phyloP scores from a whole-genome alignment of 371 early-diverging fungal genomes.

The Rhizopus delemar region DNA sequence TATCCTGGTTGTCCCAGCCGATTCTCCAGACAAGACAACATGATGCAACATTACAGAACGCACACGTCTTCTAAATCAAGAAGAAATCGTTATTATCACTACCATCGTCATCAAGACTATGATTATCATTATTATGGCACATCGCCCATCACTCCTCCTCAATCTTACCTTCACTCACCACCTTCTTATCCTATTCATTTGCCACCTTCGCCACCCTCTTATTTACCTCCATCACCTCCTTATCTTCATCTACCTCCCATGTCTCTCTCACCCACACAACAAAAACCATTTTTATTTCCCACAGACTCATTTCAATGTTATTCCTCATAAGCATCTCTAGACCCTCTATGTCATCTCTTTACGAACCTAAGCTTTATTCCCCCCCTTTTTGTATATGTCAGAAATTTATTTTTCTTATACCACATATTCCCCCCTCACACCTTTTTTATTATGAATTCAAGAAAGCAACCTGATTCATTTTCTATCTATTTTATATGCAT shows the following conservation, averaged over 20 bases:
- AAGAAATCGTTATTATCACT: slow-evolving; percentile 25
- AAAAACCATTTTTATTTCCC: background rate
- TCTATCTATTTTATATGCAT: background rate
- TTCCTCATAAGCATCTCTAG: background rate
- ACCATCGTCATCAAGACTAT: slow-evolving; percentile 9
- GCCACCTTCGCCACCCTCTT: background rate
- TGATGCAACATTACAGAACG: slow-evolving; percentile 87
- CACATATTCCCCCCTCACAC: background rate
- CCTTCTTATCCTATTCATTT: background rate
- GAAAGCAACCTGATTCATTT: background rate
- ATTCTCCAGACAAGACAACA: slow-evolving; percentile 87
- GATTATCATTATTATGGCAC: background rate
- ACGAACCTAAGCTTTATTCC: background rate
- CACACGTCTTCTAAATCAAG: slow-evolving; percentile 68
- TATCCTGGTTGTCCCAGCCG: slow-evolving; percentile 74
- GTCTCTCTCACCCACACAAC: background rate
- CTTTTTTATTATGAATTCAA: too few species aligned
- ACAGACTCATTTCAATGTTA: background rate
- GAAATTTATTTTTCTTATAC: background rate
- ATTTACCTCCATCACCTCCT: background rate
- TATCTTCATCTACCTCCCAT: background rate
- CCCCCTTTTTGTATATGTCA: background rate
- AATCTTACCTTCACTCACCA: background rate
- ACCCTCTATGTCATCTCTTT: too few species aligned
- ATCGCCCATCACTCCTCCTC: background rate